Evolutionary conservation across 306 rosid species (phyloP), one percentile per base, ranked within the genome.

Genomic region (Prunus dulcis): DNA sequence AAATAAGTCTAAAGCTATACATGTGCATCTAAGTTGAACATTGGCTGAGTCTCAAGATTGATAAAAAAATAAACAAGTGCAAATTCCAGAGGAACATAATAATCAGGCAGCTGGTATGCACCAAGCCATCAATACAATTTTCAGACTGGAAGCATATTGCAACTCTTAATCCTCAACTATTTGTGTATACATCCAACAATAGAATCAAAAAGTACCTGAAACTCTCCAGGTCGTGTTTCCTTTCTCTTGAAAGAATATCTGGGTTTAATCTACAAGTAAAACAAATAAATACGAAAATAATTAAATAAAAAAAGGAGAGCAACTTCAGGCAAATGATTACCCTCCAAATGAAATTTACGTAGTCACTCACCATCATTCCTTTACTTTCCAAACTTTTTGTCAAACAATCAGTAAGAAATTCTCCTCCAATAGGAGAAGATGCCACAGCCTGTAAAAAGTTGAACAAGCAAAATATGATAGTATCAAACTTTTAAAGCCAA

Each of bases 381-480:
- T 92, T 95, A 87, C 97, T 95, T 81, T 91, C 99, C 93, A 95
- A 87, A 87, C 99, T 95, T 87, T 92, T 95, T 81, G 80, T 82
- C 91, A 95, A 83, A 86, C 97, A 95, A 52, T 95, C 99, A 46
- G 97, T 92, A 55, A 95, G 99, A 88, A 90, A 87, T 57, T 95
- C 99, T 74, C 99, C 99, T 84, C 99, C 97, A 71, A 95, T 88
- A 57, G 97, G 97, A 82, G 97, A 90, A 77, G 97, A 85, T 70
- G 85, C 87, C 79, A 95, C 99, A 82, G 96, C 99, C 99, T 95
- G 82, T 68, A 50, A 67, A 46, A 67, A 64, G 72, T 85, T 66
- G 77, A 62, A 49, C 62, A 70, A 75, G 34, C 38, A 76, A 74
- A 64, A 80, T 53, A 67, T 64, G 22, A 47, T 58, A 75, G 17